Percentiles rank a stretch among this genome's conserved stretches.
These are phyloP conservation scores for Alternaria burnsii DNA, from an alignment of 2,329 filamentous ascomycete species.

Conservation along the genomic window DNA sequence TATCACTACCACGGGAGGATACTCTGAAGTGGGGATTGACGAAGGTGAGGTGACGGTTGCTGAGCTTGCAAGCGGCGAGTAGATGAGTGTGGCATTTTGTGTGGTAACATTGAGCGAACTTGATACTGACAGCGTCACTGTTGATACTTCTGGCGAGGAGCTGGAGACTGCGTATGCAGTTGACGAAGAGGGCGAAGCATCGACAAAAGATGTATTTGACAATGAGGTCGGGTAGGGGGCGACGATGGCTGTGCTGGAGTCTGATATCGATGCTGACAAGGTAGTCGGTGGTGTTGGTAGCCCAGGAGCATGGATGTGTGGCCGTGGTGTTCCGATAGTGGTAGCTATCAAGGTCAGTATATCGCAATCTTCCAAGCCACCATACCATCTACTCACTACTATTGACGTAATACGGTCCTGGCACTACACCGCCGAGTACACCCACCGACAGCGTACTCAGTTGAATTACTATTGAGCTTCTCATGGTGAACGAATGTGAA, in stretches of 20 bases:
- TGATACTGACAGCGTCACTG: neutral
- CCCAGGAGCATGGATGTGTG: conserved; percentile 23
- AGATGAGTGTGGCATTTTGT: conserved; percentile 7
- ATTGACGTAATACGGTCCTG: conserved; percentile 15
- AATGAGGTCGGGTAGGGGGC: conserved; percentile 5
- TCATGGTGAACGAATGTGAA: conserved; percentile 27
- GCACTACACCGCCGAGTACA: conserved; percentile 23
- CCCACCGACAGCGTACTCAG: conserved; percentile 27
- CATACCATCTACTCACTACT: conserved; percentile 20
- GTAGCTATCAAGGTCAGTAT: conserved; percentile 21
- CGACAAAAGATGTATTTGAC: conserved; percentile 3
- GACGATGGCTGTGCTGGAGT: neutral
- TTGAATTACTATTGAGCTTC: conserved; percentile 23
- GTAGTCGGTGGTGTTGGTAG: neutral
- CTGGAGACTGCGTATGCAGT: neutral
- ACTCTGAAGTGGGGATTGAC: conserved; percentile 5
- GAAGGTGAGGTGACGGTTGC: neutral
- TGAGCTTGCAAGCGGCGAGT: conserved; percentile 11
- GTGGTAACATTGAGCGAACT: conserved; percentile 1
- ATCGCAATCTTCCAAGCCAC: neutral
- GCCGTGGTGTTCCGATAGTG: conserved; percentile 16
- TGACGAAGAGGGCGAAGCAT: conserved; percentile 1
- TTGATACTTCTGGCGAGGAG: neutral
- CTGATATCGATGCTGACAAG: conserved; percentile 6
- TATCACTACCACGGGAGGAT: conserved; percentile 5